Evolutionary conservation across 2,329 filamentous ascomycete species (phyloP).

Genomic region (Rutstroemia sp.): DNA sequence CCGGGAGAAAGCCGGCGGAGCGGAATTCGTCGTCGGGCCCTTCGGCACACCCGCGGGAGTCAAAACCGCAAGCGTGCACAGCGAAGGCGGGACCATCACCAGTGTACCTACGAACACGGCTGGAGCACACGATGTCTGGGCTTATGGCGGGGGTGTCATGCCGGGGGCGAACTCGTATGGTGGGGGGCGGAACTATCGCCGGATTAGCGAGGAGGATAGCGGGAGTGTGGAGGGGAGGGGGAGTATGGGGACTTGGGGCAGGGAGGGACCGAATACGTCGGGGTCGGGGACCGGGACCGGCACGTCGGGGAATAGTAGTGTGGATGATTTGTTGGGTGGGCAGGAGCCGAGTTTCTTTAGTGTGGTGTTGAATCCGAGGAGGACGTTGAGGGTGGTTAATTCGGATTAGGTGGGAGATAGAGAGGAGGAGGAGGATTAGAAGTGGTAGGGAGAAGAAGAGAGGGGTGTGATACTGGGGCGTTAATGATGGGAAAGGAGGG

Average conservation of each 20-base stretch:
- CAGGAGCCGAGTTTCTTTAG: slow-evolving; percentile 66
- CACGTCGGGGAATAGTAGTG: slow-evolving; percentile 32
- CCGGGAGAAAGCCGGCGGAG: not conserved
- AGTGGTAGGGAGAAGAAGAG: not conserved
- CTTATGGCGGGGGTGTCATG: slow-evolving; percentile 20
- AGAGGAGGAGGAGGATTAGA: not conserved
- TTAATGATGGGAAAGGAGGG: not conserved
- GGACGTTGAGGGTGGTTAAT: slow-evolving; percentile 64
- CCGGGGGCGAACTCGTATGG: slow-evolving; percentile 10
- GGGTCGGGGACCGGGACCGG: slow-evolving; percentile 20
- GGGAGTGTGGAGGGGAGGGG: slow-evolving; percentile 8
- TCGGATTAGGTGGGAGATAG: slow-evolving; percentile 16
- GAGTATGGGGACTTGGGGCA: slow-evolving; percentile 29
- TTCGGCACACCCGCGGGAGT: not conserved
- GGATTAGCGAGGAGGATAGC: slow-evolving; percentile 26
- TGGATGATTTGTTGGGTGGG: slow-evolving; percentile 51
- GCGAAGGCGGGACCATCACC: not conserved
- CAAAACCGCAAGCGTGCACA: not conserved
- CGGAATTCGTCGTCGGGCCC: not conserved
- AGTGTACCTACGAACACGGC: not conserved
- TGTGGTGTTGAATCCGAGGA: slow-evolving; percentile 58
- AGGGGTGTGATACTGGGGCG: too few species aligned
- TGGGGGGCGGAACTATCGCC: slow-evolving; percentile 9
- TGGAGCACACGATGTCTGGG: slow-evolving; percentile 1
- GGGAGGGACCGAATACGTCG: slow-evolving; percentile 3